Evolutionary conservation across 192 early-diverging fungal genomes (phyloP).

Genomic region (Coemansia sp.): DNA sequence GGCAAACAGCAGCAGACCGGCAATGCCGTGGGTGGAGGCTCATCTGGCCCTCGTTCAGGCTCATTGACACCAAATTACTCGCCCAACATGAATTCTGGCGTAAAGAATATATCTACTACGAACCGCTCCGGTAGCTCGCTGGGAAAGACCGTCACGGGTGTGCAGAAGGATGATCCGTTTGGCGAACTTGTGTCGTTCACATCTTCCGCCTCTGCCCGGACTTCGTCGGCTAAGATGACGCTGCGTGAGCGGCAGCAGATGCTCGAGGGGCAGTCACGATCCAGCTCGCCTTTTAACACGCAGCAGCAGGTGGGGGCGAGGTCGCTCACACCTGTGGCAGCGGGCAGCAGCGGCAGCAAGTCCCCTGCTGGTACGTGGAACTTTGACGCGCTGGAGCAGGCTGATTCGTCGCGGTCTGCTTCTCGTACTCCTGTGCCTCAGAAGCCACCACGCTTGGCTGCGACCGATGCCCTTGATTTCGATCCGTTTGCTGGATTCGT

Average conservation of each 20-base stretch:
- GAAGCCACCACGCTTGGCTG: background rate
- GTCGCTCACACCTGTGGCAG: conserved; percentile 10
- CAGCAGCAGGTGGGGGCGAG: conserved; percentile 8
- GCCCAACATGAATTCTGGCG: conserved; percentile 16
- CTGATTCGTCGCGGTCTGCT: conserved; percentile 16
- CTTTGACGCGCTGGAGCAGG: conserved; percentile 45
- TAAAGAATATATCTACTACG: background rate
- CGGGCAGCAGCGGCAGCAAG: conserved; percentile 2
- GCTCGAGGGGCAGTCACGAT: conserved; percentile 26
- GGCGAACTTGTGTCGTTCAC: conserved; percentile 52
- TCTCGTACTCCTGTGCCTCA: conserved; percentile 18
- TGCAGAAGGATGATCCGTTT: conserved; percentile 45
- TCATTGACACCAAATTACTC: conserved; percentile 40
- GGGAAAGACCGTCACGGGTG: background rate
- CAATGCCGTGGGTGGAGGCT: background rate
- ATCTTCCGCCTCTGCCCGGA: conserved; percentile 3
- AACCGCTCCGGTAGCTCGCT: conserved; percentile 6
- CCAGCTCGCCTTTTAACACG: conserved; percentile 22
- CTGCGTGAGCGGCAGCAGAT: conserved; percentile 47
- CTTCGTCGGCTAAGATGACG: conserved; percentile 32
- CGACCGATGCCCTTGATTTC: conserved; percentile 30
- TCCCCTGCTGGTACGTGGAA: conserved; percentile 30
- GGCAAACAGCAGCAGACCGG: background rate
- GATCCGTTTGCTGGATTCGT: conserved; percentile 12
- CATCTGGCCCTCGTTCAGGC: conserved; percentile 1